Conservation (phyloP, 441 rosid species). For the Populus hybrid region DNA sequence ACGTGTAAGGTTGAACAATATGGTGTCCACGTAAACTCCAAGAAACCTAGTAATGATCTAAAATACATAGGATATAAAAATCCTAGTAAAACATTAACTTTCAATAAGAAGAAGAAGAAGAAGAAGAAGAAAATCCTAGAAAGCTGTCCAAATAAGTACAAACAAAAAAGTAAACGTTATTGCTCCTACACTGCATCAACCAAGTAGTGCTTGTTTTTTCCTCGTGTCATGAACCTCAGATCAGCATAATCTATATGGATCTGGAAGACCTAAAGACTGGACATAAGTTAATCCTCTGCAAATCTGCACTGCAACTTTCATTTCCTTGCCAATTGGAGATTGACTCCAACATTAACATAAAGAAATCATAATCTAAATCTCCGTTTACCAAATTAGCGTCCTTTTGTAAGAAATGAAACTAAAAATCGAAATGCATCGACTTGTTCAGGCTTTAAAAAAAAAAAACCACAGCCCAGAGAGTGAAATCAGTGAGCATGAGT, state of each 20-base stretch:
- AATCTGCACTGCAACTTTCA: not conserved
- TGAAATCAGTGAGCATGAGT: not conserved
- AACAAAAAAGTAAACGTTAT: not conserved
- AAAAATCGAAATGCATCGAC: not conserved
- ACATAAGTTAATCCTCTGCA: not conserved
- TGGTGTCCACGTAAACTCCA: not conserved
- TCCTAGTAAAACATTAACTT: not conserved
- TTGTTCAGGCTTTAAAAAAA: not conserved
- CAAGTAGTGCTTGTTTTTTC: not conserved
- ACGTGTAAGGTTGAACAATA: too few relatives aligned
- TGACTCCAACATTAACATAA: not conserved
- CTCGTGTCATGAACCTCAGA: not conserved
- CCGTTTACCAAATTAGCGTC: slow-evolving; percentile 2
- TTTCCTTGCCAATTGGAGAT: slow-evolving; percentile 12
- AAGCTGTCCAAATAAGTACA: not conserved
- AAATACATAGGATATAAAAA: not conserved
- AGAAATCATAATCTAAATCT: slow-evolving; percentile 9
- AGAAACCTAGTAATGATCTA: not conserved
- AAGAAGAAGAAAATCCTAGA: too few relatives aligned
- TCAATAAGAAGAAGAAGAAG: not conserved
- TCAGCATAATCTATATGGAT: not conserved
- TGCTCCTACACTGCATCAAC: not conserved
- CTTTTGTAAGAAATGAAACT: not conserved
- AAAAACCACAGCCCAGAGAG: not conserved
- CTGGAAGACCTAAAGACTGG: not conserved